A percentile compares a stretch with the other conserved stretches of the same genome.
These are phyloP conservation scores for Polygonum aviculare DNA, from an alignment of 148 eudicot genomes.

Conservation along the genomic window DNA sequence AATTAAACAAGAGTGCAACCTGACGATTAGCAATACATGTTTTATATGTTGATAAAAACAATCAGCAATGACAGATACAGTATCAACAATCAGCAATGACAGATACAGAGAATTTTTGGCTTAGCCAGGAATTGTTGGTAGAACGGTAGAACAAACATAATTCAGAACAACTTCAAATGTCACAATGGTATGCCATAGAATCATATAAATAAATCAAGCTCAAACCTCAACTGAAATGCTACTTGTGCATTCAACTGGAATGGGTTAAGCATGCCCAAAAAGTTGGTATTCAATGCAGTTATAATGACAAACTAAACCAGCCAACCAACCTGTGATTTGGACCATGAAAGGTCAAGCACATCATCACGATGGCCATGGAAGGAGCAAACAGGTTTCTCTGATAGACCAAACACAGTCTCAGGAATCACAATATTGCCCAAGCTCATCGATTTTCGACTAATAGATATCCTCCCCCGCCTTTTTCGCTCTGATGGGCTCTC, in stretches of 20 bases:
- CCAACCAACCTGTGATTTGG: conserved; percentile 82
- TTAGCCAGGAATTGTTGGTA: neutral
- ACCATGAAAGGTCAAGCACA: conserved; percentile 96
- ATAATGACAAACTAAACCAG: conserved; percentile 15
- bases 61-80: neutral
- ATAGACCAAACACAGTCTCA: conserved; percentile 64
- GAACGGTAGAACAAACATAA: neutral
- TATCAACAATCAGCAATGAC: neutral
- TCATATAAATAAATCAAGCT: neutral
- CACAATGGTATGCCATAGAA: neutral
- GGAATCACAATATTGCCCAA: conserved; percentile 39
- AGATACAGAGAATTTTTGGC: neutral
- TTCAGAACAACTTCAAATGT: neutral
- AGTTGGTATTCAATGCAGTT: neutral
- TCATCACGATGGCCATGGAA: conserved; percentile 81
- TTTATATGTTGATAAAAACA: neutral
- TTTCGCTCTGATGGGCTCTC: conserved; percentile 51
- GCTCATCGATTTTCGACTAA: conserved; percentile 21
- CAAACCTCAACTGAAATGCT: neutral
- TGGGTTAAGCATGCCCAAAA: neutral
- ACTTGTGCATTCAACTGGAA: neutral
- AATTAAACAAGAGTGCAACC: neutral
- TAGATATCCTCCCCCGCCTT: conserved; percentile 23
- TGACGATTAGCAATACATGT: neutral
- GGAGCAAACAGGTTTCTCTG: conserved; percentile 85